These are phyloP conservation scores for Herpetospermum pedunculosum DNA, from an alignment of 306 rosid species.

Conservation along the genomic window DNA sequence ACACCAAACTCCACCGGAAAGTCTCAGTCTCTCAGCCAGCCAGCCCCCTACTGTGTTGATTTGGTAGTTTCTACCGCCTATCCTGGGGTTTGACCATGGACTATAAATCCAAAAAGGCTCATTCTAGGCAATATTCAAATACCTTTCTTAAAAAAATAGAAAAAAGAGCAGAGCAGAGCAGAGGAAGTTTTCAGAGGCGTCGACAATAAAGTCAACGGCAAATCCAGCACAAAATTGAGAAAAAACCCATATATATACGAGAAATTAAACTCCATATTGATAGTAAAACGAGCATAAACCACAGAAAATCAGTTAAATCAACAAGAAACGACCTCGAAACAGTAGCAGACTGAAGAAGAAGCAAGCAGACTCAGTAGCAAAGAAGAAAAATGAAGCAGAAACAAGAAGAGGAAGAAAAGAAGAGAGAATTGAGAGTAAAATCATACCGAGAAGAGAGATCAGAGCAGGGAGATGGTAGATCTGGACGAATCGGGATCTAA, in stretches of 20 bases:
- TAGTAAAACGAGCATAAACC: background rate
- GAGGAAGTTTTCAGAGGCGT: background rate
- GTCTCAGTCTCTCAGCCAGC: background rate
- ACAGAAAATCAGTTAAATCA: background rate
- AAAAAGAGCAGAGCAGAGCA: background rate
- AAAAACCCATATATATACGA: background rate
- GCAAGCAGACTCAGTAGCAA: background rate
- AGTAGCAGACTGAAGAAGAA: background rate
- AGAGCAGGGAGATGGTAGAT: slow-evolving; percentile 13
- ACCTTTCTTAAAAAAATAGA: background rate
- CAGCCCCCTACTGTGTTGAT: background rate
- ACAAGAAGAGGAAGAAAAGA: background rate
- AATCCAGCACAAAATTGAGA: background rate
- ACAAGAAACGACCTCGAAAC: background rate
- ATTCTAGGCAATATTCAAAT: background rate
- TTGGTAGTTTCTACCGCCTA: slow-evolving; percentile 7
- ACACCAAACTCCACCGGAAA: background rate
- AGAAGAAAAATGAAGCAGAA: background rate
- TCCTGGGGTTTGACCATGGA: background rate
- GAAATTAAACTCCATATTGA: background rate
- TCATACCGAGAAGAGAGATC: slow-evolving; percentile 6
- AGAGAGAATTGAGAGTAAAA: background rate
- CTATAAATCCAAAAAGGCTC: background rate
- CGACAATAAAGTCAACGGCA: background rate
- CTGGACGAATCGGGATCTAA: slow-evolving; percentile 11